Evolutionary conservation across 345 rosid species (phyloP), one percentile per base, ranked within the genome.

Genomic region (Ailanthus altissimus): DNA sequence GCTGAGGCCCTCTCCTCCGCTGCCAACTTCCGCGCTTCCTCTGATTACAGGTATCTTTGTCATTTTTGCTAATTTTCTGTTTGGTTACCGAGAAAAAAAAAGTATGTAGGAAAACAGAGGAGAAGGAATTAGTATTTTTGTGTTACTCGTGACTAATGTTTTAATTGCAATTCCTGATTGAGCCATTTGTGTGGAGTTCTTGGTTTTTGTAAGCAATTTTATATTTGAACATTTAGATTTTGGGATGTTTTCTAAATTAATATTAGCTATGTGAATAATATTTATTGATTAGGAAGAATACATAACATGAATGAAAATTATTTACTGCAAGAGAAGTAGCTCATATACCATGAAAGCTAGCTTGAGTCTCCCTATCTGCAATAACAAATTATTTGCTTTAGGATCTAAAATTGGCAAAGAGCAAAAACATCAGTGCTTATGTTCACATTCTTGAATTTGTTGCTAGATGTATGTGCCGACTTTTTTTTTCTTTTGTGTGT

Each of bases 1-100:
- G 87, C 94, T 40, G 98, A 96, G 82, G 94, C 91, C 47, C 97
- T 95, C 67, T 90, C 92, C 46, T 88, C 92, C 71, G 90, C 90
- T 69, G 90, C 84, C 45, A 90, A 87, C 73, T 90, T 90, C 79
- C 97, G 88, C 11, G 80, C 90, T 67, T 88, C 96, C 21, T 96
- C 97, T 6, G 99, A 95, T 78, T 92, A 93, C 78, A 88, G 88
- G 99, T 90, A 54, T 49, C 38, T 0, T 23, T 40, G 26, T 66
- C 20, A 23, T 18, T 8, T 46, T 23, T 1, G 5, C 0, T 7
- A 59, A 50, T 26, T 72, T 53, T 54, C 28, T 56, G 5, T 45
- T 72, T 42, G 51, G 42, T 46, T 49, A 14, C 56, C 43, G 14
- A 9, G 42, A 26, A 10, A 16, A 66, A 42, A 45, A n/a, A n/a